phyloP scores from a whole-genome alignment of 2,329 filamentous ascomycete genomes.

The Botrytis deweyae region DNA sequence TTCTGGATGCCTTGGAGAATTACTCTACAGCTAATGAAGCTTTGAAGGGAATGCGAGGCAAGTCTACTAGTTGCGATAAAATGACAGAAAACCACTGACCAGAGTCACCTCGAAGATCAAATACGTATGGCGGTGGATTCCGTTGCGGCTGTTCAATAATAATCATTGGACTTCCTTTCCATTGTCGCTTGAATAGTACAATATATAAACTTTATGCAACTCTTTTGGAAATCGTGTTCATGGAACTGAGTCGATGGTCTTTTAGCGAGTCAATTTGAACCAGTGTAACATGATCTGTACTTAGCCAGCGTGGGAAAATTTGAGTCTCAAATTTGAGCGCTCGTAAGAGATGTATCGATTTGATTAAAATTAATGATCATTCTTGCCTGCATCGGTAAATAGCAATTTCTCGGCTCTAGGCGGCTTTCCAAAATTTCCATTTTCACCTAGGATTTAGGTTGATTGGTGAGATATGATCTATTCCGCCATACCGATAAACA shows the following conservation, averaged over 20 bases:
- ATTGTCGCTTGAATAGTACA: not conserved
- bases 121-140: slow-evolving; percentile 11
- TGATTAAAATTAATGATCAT: not conserved
- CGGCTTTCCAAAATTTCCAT: not conserved
- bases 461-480: not conserved
- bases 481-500: not conserved
- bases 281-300: not conserved
- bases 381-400: not conserved
- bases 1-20: slow-evolving; percentile 32
- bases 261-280: not conserved
- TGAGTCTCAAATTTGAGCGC: no score
- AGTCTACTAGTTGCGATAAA: not conserved
- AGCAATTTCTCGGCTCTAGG: not conserved
- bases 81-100: not conserved
- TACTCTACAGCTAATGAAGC: slow-evolving; percentile 36
- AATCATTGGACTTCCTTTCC: not conserved
- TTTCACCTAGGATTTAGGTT: not conserved
- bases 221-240: not conserved
- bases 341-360: not conserved
- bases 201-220: not conserved
- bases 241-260: not conserved
- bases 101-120: slow-evolving; percentile 1
- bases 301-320: no score
- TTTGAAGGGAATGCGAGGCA: slow-evolving; percentile 35
- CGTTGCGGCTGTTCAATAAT: not conserved